Evolutionary conservation across 1,284 basidiomycete genomes (phyloP), one percentile per base, ranked within the genome.

Genomic region (Psilocybe mexicana): DNA sequence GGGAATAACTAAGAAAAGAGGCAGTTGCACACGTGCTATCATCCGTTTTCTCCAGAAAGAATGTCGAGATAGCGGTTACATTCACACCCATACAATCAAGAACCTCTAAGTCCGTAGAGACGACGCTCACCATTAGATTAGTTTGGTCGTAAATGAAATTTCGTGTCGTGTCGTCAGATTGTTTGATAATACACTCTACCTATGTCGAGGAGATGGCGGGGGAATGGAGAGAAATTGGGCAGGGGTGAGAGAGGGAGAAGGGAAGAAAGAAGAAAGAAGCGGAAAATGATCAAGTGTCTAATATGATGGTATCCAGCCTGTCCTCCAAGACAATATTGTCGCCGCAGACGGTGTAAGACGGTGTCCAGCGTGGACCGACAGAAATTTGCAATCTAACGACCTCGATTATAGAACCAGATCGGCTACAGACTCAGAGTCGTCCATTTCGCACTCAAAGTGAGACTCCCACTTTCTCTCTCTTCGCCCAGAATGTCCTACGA

Each of bases 1-100:
- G 52, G 53, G 52, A 43, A 57, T 47, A 47, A 36, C 55, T 52
- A 51, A 55, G 60, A 54, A 59, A 43, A 57, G 55, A 58, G 38
- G 42, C 18, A 36, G 26, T 53, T 46, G 58, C 58, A 58, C 52
- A 35, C 38, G 38, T 45, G 42, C 28, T 40, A 28, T 40, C 38
- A 40, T 5, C 38, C 38, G 25, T 55, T 43, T 52, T 57, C 24
- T 35, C 36, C 33, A 33, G 25, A 43, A 30, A 43, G 23, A 26
- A 44, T 35, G 43, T 23, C 10, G 25, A 26, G 33, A 55, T 47
- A 42, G 36, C 12, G 7, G 28, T 18, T 4, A 14, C 44, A 10
- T 46, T 46, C 44, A 46, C 44, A 46, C 44, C 23, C 44, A 46
- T 28, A 28, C 24, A 46, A 26, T 28, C 12, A 44, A 35, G 8